These are phyloP conservation scores for Canariomyces notabilis DNA, from an alignment of 2,329 filamentous ascomycete genomes.

Conservation along the genomic window DNA sequence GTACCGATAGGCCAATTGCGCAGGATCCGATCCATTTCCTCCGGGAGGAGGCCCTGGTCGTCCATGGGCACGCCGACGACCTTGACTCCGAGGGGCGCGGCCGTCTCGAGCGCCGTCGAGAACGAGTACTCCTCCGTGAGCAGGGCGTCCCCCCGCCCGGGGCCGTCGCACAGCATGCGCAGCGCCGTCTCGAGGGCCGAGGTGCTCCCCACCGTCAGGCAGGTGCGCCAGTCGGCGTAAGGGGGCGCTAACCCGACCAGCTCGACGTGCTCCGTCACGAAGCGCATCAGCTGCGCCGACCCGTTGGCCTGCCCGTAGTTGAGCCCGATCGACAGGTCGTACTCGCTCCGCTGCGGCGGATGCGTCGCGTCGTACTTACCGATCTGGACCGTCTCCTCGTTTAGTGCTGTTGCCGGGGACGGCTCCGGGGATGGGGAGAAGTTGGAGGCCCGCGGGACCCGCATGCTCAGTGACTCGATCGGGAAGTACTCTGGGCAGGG, in stretches of 20 bases:
- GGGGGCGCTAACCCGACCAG: slow-evolving; percentile 73
- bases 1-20: slow-evolving; percentile 40
- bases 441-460: slow-evolving; percentile 62
- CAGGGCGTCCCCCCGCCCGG: slow-evolving; percentile 65
- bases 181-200: slow-evolving; percentile 78
- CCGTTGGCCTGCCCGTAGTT: slow-evolving; percentile 91
- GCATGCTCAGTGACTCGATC: slow-evolving; percentile 72
- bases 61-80: slow-evolving; percentile 49
- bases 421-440: slow-evolving; percentile 66
- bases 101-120: slow-evolving; percentile 61
- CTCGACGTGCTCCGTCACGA: slow-evolving; percentile 92
- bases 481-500: slow-evolving; percentile 90
- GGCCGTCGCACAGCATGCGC: slow-evolving; percentile 67
- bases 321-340: slow-evolving; percentile 80
- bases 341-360: slow-evolving; percentile 40
- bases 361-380: slow-evolving; percentile 73
- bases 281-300: slow-evolving; percentile 80
- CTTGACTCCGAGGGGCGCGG: slow-evolving; percentile 47
- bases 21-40: slow-evolving; percentile 48
- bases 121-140: slow-evolving; percentile 92
- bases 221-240: slow-evolving; percentile 85
- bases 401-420: too few species aligned
- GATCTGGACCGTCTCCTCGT: slow-evolving; percentile 56
- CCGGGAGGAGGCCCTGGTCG: slow-evolving; percentile 48
- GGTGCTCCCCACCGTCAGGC: slow-evolving; percentile 80